Evolutionary conservation across 2,329 filamentous ascomycete species (phyloP).

Genomic region (Scopulariopsis brevicaulis): DNA sequence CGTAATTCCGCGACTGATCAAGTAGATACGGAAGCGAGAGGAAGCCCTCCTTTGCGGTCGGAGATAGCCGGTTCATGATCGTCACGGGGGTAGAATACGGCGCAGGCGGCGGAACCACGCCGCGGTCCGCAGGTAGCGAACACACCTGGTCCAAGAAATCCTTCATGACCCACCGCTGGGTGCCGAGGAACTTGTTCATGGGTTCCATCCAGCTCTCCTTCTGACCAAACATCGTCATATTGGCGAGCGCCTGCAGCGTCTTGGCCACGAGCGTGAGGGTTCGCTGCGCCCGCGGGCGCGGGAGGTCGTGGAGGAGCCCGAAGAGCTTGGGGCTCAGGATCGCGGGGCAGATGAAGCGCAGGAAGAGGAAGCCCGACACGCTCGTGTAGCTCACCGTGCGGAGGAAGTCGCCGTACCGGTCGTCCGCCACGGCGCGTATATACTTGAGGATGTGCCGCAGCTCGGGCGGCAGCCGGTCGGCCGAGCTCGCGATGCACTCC

Average conservation of each 20-base stretch:
- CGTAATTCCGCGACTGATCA: conserved; percentile 77
- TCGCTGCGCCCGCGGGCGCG: conserved; percentile 69
- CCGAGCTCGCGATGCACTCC: conserved; percentile 70
- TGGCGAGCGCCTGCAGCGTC: conserved; percentile 79
- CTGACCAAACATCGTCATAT: conserved; percentile 81
- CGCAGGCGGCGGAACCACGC: conserved; percentile 43
- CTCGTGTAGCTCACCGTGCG: conserved; percentile 86
- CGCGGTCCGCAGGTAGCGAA: conserved; percentile 62
- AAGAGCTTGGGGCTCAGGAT: conserved; percentile 93
- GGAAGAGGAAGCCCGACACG: conserved; percentile 87
- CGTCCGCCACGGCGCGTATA: conserved; percentile 82
- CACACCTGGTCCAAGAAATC: conserved; percentile 81
- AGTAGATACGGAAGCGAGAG: conserved; percentile 88
- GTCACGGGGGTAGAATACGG: conserved; percentile 89
- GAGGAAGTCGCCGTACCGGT: conserved; percentile 86
- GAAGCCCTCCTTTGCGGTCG: conserved; percentile 79
- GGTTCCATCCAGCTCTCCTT: conserved; percentile 99
- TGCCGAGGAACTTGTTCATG: conserved; percentile 79
- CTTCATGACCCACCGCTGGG: conserved; percentile 71
- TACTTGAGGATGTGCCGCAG: conserved; percentile 81
- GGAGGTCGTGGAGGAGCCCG: conserved; percentile 72
- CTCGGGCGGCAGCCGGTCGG: conserved; percentile 65
- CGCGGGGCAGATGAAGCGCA: conserved; percentile 93
- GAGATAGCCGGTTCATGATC: conserved; percentile 72
- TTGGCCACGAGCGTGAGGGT: conserved; percentile 90